Conservation (phyloP, 345 rosid species). For the Citrus glauca region DNA sequence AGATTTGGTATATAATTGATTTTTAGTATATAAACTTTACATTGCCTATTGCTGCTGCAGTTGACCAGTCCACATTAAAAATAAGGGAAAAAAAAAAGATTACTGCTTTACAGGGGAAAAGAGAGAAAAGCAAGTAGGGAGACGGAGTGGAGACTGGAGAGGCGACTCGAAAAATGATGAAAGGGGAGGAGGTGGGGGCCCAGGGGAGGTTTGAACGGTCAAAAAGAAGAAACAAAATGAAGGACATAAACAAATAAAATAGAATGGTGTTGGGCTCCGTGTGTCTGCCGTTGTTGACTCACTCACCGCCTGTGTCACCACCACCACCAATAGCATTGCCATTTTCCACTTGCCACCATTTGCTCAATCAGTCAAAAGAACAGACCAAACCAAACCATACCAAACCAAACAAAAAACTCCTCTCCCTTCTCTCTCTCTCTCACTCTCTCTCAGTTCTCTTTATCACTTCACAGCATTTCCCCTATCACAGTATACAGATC, state of each 20-base stretch:
- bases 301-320: not conserved
- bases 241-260: too few species aligned
- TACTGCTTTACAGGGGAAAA: not conserved
- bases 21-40: too few species aligned
- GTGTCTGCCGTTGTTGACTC: slow-evolving; percentile 9
- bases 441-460: not conserved
- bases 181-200: slow-evolving; percentile 17
- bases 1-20: too few species aligned
- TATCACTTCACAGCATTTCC: not conserved
- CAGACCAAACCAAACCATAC: not conserved
- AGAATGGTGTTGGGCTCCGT: slow-evolving; percentile 20
- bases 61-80: not conserved
- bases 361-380: not conserved
- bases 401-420: not conserved
- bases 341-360: not conserved
- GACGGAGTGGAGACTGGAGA: not conserved
- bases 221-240: slow-evolving; percentile 34
- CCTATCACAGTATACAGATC: not conserved
- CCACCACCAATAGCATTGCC: not conserved
- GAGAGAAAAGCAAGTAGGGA: not conserved
- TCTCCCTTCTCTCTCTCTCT: too few species aligned
- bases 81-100: not conserved
- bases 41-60: too few species aligned
- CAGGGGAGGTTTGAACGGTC: slow-evolving; percentile 53
- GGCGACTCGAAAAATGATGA: slow-evolving; percentile 13